phyloP scores from a whole-genome alignment of 1,284 basidiomycete species.

The Abortiporus biennis region DNA sequence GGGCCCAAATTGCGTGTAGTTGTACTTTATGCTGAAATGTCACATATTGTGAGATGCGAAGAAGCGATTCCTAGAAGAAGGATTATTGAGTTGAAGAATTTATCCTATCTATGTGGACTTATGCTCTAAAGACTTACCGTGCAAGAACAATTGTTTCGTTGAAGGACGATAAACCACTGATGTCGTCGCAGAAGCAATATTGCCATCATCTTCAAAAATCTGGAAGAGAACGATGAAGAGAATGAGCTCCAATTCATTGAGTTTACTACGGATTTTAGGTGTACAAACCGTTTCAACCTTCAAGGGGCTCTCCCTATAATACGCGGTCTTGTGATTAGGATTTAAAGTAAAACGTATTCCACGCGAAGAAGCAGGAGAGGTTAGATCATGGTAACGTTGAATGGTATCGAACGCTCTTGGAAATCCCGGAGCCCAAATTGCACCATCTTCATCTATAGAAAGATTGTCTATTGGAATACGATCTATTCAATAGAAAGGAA shows the following conservation, averaged over 20 bases:
- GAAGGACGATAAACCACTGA: slow-evolving; percentile 45
- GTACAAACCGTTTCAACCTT: slow-evolving; percentile 58
- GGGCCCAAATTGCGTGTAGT: too few species aligned
- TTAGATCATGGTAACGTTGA: slow-evolving; percentile 26
- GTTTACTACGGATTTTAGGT: too few species aligned
- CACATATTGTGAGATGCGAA: too few species aligned
- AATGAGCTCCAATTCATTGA: too few species aligned
- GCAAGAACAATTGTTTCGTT: slow-evolving; percentile 45
- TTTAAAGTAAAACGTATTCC: slow-evolving; percentile 49
- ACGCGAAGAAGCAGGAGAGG: slow-evolving; percentile 33
- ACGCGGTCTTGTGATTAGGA: too few species aligned
- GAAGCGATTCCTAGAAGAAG: too few species aligned
- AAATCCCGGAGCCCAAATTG: slow-evolving; percentile 47
- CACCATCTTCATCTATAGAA: slow-evolving; percentile 47
- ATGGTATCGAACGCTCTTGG: slow-evolving; percentile 27
- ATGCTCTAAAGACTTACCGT: slow-evolving; percentile 40
- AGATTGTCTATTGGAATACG: slow-evolving; percentile 51
- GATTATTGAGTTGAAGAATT: too few species aligned
- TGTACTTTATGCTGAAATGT: too few species aligned
- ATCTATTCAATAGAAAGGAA: slow-evolving; percentile 14
- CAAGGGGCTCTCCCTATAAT: too few species aligned
- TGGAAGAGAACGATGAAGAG: slow-evolving; percentile 18
- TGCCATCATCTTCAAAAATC: slow-evolving; percentile 63
- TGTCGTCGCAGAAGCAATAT: slow-evolving; percentile 46
- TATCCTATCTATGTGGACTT: too few species aligned